A percentile compares a stretch with the other conserved stretches of the same genome.
Evolutionary conservation across 2,329 filamentous ascomycete species (phyloP).

Genomic region (Exophiala bonariae): DNA sequence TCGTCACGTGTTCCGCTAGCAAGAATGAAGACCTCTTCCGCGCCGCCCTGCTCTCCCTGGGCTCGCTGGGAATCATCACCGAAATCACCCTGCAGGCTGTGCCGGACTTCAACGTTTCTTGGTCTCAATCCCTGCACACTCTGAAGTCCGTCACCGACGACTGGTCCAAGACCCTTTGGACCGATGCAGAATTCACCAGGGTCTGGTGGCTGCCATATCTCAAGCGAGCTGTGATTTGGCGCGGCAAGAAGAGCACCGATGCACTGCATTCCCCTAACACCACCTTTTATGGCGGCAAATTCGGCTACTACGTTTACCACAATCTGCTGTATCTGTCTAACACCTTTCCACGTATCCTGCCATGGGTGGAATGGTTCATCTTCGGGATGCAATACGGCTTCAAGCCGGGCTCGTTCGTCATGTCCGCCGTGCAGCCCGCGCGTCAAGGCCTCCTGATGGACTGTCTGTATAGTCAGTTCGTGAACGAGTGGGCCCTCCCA

Average conservation of each 20-base stretch:
- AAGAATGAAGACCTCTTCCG: slow-evolving; percentile 79
- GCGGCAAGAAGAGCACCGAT: slow-evolving; percentile 73
- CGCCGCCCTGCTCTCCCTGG: slow-evolving; percentile 82
- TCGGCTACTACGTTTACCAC: slow-evolving; percentile 91
- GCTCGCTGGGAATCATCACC: slow-evolving; percentile 85
- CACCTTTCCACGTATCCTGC: slow-evolving; percentile 74
- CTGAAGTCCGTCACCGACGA: slow-evolving; percentile 67
- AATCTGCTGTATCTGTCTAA: slow-evolving; percentile 81
- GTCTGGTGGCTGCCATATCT: slow-evolving; percentile 99
- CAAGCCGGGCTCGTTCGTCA: slow-evolving; percentile 61
- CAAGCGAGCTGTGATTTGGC: slow-evolving; percentile 83
- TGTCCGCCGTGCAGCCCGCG: slow-evolving; percentile 76
- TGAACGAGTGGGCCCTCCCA: slow-evolving; percentile 97
- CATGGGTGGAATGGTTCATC: slow-evolving; percentile 92
- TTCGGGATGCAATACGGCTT: slow-evolving; percentile 98
- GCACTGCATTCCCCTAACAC: slow-evolving; percentile 58
- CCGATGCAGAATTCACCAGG: slow-evolving; percentile 79
- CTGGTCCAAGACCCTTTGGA: slow-evolving; percentile 79
- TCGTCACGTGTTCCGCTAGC: slow-evolving; percentile 66
- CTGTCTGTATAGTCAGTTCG: slow-evolving; percentile 96
- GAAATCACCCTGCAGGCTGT: slow-evolving; percentile 84
- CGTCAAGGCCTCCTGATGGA: slow-evolving; percentile 87
- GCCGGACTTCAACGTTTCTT: slow-evolving; percentile 78
- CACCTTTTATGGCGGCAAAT: slow-evolving; percentile 76
- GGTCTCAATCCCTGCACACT: slow-evolving; percentile 76